Evolutionary conservation across 164 flowering plant genomes (phyloP), one percentile per base, ranked within the genome.

Genomic region (Stephania japonica): DNA sequence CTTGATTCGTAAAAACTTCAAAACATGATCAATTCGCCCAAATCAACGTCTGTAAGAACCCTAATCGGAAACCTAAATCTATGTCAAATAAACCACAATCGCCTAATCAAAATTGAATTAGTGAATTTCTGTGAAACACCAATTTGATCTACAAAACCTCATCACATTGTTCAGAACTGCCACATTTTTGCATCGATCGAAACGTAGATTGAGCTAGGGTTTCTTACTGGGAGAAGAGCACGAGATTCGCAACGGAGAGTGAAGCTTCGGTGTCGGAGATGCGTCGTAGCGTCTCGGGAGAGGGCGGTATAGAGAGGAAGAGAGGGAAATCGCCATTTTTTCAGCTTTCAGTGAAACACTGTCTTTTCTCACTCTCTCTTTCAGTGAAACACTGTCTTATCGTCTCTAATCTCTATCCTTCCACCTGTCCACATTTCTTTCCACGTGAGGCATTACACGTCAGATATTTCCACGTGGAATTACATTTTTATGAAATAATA

Each of bases 271-370:
- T 14, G n/a, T 61, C 0, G 53, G 24, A 7, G 47, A 72, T 38
- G 41, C 61, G 63, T 14, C 26, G 77, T 50, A 61, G 78, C 68
- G 73, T 70, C 27, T 78, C 9, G 77, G 24, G 8, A 81, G 56
- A 62, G 49, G 64, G 25, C 25, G 49, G 0, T 62, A 77, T 19
- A 73, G 65, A 72, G 80, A 75, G 26, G 80, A 70, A 32, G 84
- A 83, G 70, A 73, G 61, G 13, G 84, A 81, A 68, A 79, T 21
- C 42, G 79, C 49, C 7, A 83, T 85, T 87, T 85, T 86, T 73
- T 78, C 26, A 27, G 72, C n/a, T 59, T 38, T 71, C 19, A 32
- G 25, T 6, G 11, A n/a, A 14, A 4, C 38, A 32, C 38, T 1
- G 38, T 32, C 38, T 32, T 32, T 32, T 32, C 38, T 32, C 38